These are phyloP conservation scores for Peribolospora kevripleyi DNA, from an alignment of 768 basidiomycete species.

Conservation along the genomic window DNA sequence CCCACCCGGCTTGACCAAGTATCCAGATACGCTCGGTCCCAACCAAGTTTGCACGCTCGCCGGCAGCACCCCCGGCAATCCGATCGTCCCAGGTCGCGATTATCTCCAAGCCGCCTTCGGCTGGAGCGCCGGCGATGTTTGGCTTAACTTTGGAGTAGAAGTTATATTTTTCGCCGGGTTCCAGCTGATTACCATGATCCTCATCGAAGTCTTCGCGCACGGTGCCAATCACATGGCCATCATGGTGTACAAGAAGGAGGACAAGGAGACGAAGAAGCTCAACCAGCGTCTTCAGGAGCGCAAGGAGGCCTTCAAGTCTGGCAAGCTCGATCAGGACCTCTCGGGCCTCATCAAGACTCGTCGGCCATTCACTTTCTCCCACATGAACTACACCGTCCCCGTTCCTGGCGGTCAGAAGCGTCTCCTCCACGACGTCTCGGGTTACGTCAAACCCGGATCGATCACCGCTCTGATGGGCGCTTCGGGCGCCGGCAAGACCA, in stretches of 20 bases:
- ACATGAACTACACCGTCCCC: conserved; percentile 40
- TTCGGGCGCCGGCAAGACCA: conserved; percentile 39
- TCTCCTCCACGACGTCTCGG: conserved; percentile 20
- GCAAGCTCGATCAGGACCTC: conserved; percentile 25
- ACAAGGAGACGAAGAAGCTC: conserved; percentile 24
- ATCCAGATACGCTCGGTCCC: conserved; percentile 33
- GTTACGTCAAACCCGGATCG: conserved; percentile 60
- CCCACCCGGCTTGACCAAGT: conserved; percentile 30
- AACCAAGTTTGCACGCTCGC: conserved; percentile 59
- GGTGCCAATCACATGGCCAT: conserved; percentile 30
- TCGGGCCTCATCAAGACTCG: conserved; percentile 19
- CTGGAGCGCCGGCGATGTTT: conserved; percentile 28
- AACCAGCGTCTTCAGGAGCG: conserved; percentile 24
- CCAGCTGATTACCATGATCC: conserved; percentile 36
- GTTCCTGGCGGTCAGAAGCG: conserved; percentile 23
- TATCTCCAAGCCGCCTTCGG: conserved; percentile 35
- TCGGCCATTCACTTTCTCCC: conserved; percentile 54
- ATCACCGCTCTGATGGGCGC: conserved; percentile 69
- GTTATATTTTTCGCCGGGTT: conserved; percentile 47
- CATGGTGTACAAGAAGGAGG: conserved; percentile 38
- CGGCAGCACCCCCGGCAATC: conserved; percentile 28
- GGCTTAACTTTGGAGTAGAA: conserved; percentile 43
- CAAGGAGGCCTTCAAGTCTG: conserved; percentile 25
- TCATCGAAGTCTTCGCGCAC: conserved; percentile 26
- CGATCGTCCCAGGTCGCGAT: conserved; percentile 29